These are phyloP conservation scores for Tylopilus rubrobrunneus DNA, from an alignment of 768 basidiomycete species.

Conservation along the genomic window DNA sequence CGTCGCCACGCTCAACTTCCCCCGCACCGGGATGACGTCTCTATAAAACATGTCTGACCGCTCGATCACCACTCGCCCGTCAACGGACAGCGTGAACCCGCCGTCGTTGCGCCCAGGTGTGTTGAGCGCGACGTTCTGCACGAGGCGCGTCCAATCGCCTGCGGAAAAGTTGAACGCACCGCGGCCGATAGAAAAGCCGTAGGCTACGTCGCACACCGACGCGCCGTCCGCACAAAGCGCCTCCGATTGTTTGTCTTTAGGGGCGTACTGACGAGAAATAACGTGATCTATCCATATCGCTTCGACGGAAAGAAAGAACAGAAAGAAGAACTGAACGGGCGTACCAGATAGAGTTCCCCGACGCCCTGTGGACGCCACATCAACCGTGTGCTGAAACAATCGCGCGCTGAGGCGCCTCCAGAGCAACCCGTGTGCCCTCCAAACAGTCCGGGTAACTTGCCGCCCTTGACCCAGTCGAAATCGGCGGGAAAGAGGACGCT, in stretches of 20 bases:
- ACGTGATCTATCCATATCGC: not conserved
- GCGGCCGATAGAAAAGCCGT: constrained; percentile 74
- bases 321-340: too few species aligned
- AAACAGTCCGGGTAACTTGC: constrained; percentile 82
- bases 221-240: constrained; percentile 53
- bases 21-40: constrained; percentile 29
- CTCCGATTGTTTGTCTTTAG: constrained; percentile 62
- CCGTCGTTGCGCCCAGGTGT: constrained; percentile 72
- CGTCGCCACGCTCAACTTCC: not conserved
- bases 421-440: constrained; percentile 67
- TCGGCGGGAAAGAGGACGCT: constrained; percentile 72
- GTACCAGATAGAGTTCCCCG: constrained; percentile 75
- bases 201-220: constrained; percentile 60
- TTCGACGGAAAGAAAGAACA: not conserved
- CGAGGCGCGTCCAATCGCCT: constrained; percentile 69
- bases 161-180: constrained; percentile 60
- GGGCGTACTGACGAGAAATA: constrained; percentile 54
- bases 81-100: constrained; percentile 56
- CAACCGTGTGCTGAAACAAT: constrained; percentile 80
- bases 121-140: constrained; percentile 70
- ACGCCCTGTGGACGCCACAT: constrained; percentile 74
- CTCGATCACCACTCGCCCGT: constrained; percentile 52
- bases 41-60: constrained; percentile 63
- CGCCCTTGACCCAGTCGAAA: constrained; percentile 77
- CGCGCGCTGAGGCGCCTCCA: constrained; percentile 64